These are phyloP conservation scores for Termitomyces sp. DNA, from an alignment of 1,284 basidiomycete species.

Conservation along the genomic window DNA sequence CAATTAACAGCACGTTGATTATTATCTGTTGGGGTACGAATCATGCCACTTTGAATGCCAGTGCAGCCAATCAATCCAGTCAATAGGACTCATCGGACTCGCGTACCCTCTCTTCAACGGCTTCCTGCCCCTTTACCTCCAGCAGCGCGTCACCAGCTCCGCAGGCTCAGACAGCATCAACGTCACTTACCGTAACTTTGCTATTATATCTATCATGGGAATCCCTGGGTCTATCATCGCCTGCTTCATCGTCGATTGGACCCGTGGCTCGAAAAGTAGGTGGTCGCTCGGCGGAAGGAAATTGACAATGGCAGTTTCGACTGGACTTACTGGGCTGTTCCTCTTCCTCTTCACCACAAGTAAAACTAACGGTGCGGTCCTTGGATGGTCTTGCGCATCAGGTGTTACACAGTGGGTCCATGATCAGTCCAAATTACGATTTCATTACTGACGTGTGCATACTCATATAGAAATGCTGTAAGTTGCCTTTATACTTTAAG, in stretches of 20 bases:
- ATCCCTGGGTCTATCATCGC: conserved; percentile 57
- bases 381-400: conserved; percentile 17
- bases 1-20: conserved; percentile 46
- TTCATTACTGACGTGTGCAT: conserved; percentile 5
- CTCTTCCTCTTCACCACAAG: conserved; percentile 60
- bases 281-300: conserved; percentile 44
- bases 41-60: no score
- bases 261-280: conserved; percentile 24
- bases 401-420: conserved; percentile 41
- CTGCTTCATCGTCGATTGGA: conserved; percentile 48
- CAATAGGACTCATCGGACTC: conserved; percentile 44
- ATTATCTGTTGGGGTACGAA: conserved; percentile 46
- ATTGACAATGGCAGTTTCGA: conserved; percentile 46
- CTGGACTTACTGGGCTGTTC: conserved; percentile 49
- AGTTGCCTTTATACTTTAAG: background rate
- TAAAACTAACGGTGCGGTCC: conserved; percentile 39
- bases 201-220: background rate
- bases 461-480: conserved; percentile 27
- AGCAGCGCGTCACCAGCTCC: background rate
- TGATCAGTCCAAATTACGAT: background rate
- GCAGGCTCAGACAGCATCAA: background rate
- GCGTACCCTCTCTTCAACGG: conserved; percentile 56
- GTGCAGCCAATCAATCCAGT: background rate
- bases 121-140: conserved; percentile 23
- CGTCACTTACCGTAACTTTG: background rate